These are phyloP conservation scores for Aspergillus tanneri DNA, from an alignment of 2,329 filamentous ascomycete species.

Conservation along the genomic window DNA sequence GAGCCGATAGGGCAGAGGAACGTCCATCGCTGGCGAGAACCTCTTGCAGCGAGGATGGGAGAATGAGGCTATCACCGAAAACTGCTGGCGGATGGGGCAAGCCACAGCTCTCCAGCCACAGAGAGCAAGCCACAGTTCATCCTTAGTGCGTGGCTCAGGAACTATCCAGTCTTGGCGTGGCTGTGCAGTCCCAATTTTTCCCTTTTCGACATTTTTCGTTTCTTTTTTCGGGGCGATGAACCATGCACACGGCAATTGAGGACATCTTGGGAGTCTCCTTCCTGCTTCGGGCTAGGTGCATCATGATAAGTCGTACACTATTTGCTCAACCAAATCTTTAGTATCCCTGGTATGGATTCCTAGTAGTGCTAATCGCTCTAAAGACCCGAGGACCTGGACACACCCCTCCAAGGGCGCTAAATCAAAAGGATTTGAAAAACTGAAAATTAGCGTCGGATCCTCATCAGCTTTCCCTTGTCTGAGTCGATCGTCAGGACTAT, in stretches of 20 bases:
- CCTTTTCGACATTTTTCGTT: background rate
- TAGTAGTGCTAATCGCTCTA: background rate
- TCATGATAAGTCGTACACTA: too few species aligned
- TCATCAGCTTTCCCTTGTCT: constrained; percentile 3
- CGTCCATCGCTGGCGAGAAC: constrained; percentile 1
- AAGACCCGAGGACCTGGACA: constrained; percentile 15
- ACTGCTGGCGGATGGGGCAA: constrained; percentile 14
- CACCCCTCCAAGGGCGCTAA: constrained; percentile 5
- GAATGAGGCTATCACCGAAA: constrained; percentile 13
- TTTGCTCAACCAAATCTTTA: background rate
- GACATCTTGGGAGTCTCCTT: too few species aligned
- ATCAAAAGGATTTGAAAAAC: constrained; percentile 16
- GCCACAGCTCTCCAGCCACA: constrained; percentile 24
- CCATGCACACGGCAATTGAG: background rate
- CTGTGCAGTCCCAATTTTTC: constrained; percentile 14
- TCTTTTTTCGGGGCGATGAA: background rate
- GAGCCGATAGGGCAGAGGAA: background rate
- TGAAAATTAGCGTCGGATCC: constrained; percentile 7
- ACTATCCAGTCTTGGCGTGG: constrained; percentile 14
- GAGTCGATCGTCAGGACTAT: background rate
- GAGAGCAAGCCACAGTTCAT: constrained; percentile 9
- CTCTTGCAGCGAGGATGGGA: constrained; percentile 1
- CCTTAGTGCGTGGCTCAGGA: constrained; percentile 5
- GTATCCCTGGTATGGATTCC: background rate
- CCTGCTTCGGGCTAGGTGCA: too few species aligned